Base-by-base conservation (phyloP, 345 rosid species). In the Odontarrhena argentea region DNA sequence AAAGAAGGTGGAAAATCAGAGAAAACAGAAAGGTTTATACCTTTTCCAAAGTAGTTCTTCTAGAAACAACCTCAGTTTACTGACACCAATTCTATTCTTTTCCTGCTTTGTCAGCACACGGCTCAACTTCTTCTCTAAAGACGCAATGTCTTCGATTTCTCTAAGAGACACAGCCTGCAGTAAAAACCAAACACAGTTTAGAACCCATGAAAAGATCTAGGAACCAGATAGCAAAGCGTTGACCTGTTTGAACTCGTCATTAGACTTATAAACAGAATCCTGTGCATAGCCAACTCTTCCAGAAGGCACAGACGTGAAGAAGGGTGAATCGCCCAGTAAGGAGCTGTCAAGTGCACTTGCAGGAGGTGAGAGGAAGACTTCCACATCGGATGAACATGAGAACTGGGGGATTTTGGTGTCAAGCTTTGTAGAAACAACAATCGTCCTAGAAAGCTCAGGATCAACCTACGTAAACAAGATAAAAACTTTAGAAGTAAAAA, bases 251-350 rank as follows among this genome's bases (percentile, higher is more conserved):
- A 92, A 92, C 58, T 89, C 98, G 35, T 92, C 88, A 60, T 92
- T 87, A 24, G 96, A 83, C 48, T 74, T 73, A 79, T 84, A 89
- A 35, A 89, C 86, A 49, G 96, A 80, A 60, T 87, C 96, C 55
- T 80, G 87, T 63, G 76, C 89, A 44, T 73, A 59, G 52, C 98
- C 96, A 60, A 92, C 98, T 76, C 98, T 84, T 79, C 96, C 98
- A 14, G 98, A 92, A 68, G 98, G 98, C 74, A 92, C 96, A 40
- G 98, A 89, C 55, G 98, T 92, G 68, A 92, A 92, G 74, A 89
- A 92, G 4, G 98, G 98, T 26, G 86, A 89, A 60, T 85, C 93
- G 1, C 96, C 96, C 67, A 89, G 63, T 58, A 92, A 81, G 75
- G 85, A 92, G 54, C 96, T 96, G 81, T 92, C 98, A 56, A 87